Evolutionary conservation across 1,139 yeast species (phyloP), one percentile per base, ranked within the genome.

Genomic region (Citeromyces hawaiiensis): DNA sequence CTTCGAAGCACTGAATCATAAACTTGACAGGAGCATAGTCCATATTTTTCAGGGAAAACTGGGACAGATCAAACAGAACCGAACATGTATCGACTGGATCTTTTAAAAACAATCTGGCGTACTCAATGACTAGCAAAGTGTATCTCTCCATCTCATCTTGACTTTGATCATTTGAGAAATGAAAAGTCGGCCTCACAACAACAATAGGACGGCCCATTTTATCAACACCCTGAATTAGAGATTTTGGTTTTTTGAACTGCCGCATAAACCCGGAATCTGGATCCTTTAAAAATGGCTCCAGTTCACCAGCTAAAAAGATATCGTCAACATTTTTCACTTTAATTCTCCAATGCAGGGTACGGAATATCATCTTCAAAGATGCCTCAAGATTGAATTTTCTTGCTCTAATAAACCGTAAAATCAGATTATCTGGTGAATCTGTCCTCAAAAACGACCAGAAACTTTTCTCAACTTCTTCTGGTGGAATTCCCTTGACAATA

Each of bases 11-110:
- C 41, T 72, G 68, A 44, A 83, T 75, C 59, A 86, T 69, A 59
- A 81, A 85, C 57, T 81, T 81, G 40, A 85, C 87, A 3, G 93
- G 85, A 6, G 71, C 67, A 52, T 82, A 81, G 59, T 86, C 96
- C 81, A 86, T 85, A 57, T 85, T 86, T 37, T 81, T 65, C 63
- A 82, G 67, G 3, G 86, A 67, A 51, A 86, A 85, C 9, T 76
- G 91, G 7, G 78, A 63, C 53, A 86, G 58, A 55, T 86, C 95
- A 53, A 86, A 86, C 25, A 86, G 56, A 36, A 83, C 72, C 10
- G 81, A 72, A 27, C 87, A 85, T 4, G 86, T 74, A 48, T 80
- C 88, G 17, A 69, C 64, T 2, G 83, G 83, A 42, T 75, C 80
- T 39, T 67, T 67, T 44, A 83, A 59, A 44, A 75, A 63, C 45